Evolutionary conservation across 352 stramenopile genomes (phyloP), one percentile per base, ranked within the genome.

Genomic region (Phytopythium aichiense): DNA sequence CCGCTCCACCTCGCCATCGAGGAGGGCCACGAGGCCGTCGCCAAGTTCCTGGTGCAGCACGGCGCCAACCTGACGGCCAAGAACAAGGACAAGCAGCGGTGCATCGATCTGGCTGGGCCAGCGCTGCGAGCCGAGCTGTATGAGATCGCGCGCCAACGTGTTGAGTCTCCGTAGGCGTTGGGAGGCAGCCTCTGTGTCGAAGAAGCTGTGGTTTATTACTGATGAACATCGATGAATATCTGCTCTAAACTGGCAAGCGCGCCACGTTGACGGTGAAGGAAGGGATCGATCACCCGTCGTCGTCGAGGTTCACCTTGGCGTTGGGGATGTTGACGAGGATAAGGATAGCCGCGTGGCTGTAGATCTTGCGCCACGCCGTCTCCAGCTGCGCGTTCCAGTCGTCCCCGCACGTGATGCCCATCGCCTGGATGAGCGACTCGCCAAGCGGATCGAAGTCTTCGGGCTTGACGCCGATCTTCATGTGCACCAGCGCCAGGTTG

Each of bases 251-350:
- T 38, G 33, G 7, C 33, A 38, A 38, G 7, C 11, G 11, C 33
- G 33, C 33, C 2, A 38, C 5, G 11, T 12, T 38, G 33, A 38
- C 33, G 33, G 33, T 12, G 33, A 38, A 38, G 31, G 33, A 8
- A 13, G 7, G 33, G 33, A 12, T 38, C 31, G 18, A 45, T 57
- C 22, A 57, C 20, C 51, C 65, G 28, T 79, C 70, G 50, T 82
- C 68, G 50, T 61, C 72, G 33, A 86, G 69, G 49, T 87, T 69
- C 38, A 84, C 54, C 5, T 72, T 66, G 20, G 68, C 64, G 57
- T 84, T 81, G 7, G 78, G 75, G 23, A 84, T 86, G 52, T 84
- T 90, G 33, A 86, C 69, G n/a, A 88, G 66, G 35, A 88, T 88
- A 40, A 87, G 64, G 43, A 87, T 81, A 8, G 76, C 43, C 5